Evolutionary conservation across 106 monocot species (phyloP), one percentile per base, ranked within the genome.

Genomic region (Phalaenopsis aphrodite): DNA sequence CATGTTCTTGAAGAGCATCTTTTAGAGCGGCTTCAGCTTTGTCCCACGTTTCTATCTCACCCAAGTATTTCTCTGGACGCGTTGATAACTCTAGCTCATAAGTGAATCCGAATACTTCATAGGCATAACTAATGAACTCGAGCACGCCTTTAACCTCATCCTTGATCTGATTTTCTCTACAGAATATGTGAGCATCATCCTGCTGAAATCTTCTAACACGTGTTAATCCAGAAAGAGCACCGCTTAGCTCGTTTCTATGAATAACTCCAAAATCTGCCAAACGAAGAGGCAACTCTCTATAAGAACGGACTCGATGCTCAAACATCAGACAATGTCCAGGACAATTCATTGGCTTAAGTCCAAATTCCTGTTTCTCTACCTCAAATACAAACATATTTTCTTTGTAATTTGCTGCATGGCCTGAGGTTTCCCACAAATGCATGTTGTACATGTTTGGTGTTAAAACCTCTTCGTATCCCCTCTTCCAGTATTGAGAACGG

Each of bases 161-260:
- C 81, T 99, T 99, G 39, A 99, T 84, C 99, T 99, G 99, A 83
- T 73, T 85, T 82, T 99, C 99, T 80, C 85, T 86, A 82, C 99
- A 99, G 82, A 99, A 99, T 75, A 99, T 95, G 81, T 99, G 95
- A 83, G 99, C 95, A 93, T 99, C 99, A 86, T 99, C 99, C 99
- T 99, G 86, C 82, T 99, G 99, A 88, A 99, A 99, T 74, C 99
- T 91, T 82, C 99, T 89, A 57, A 99, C 99, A 87, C 99, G 99
- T 67, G 99, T 99, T 77, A 99, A 87, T 84, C 99, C 99, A 67
- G 89, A 88, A 74, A 99, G 88, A 82, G 99, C 99, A 79, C 99
- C 99, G 85, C 99, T 99, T 55, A 99, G 93, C 80, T 99, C 99
- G 76, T 99, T 99, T 71, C 99, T 91, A 79, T 99, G 99, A 78